These are phyloP conservation scores for Saccharomycopsis selenospora DNA, from an alignment of 805 yeast genomes.

Conservation along the genomic window DNA sequence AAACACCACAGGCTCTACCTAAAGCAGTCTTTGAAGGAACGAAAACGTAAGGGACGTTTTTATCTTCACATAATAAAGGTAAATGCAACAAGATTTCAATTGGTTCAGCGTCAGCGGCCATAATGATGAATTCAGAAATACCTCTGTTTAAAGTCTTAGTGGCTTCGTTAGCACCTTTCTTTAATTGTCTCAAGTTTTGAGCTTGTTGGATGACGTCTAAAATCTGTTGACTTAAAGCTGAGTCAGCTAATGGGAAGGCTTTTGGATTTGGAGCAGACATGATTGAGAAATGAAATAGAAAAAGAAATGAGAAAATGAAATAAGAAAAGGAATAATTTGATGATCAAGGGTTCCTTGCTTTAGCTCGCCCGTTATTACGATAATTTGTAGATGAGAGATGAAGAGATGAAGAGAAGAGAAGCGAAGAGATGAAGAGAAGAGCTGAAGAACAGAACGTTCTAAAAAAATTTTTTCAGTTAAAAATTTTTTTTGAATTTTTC, in stretches of 20 bases:
- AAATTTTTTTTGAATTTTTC: no score
- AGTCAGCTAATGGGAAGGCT: constrained; percentile 98
- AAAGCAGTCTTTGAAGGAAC: constrained; percentile 98
- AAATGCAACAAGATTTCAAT: constrained; percentile 95
- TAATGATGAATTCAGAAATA: constrained; percentile 96
- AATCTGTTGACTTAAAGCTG: constrained; percentile 91
- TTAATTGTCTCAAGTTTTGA: constrained; percentile 94
- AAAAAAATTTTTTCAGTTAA: no score
- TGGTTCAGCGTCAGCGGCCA: constrained; percentile 99
- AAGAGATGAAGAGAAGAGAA: neutral
- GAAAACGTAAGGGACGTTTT: constrained; percentile 98
- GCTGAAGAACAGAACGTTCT: no score
- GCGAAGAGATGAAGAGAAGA: no score
- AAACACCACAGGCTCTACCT: constrained; percentile 99
- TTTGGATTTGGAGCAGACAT: constrained; percentile 94
- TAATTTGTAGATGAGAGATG: neutral
- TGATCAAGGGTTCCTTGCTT: constrained; percentile 46
- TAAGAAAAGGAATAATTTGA: neutral
- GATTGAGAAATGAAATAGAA: constrained; percentile 10
- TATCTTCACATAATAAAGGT: constrained; percentile 97
- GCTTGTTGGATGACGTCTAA: constrained; percentile 97
- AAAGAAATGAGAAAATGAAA: neutral
- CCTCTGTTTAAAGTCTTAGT: constrained; percentile 99
- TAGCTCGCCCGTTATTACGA: constrained; percentile 33
- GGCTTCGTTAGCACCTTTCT: constrained; percentile 99